Percentiles rank a stretch among this genome's conserved stretches.
These are phyloP conservation scores for Catharanthus roseus DNA, from an alignment of 257 asterid genomes.

Conservation along the genomic window DNA sequence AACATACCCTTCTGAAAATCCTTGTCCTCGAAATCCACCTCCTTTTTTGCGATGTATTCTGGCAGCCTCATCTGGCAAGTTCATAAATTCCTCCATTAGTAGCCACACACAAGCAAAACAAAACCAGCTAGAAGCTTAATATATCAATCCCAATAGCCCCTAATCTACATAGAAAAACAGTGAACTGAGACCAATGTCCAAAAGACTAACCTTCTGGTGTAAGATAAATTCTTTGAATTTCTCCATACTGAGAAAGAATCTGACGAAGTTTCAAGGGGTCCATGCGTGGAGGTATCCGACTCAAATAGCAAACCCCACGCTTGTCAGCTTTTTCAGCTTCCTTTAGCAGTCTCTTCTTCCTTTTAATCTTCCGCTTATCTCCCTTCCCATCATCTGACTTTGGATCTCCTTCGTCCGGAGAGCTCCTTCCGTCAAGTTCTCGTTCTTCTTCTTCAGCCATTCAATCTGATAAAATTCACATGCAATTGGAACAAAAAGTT, in stretches of 20 bases:
- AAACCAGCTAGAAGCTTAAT: neutral
- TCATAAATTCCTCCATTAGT: neutral
- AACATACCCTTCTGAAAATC: constrained; percentile 80
- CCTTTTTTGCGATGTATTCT: constrained; percentile 54
- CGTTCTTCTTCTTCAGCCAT: constrained; percentile 57
- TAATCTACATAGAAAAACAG: neutral
- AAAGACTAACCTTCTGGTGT: constrained; percentile 58
- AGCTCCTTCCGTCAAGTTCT: constrained; percentile 19
- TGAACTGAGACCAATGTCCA: neutral
- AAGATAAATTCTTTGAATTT: constrained; percentile 73
- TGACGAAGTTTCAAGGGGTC: constrained; percentile 70
- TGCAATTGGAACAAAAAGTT: neutral
- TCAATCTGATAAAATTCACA: neutral
- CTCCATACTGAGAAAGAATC: constrained; percentile 64
- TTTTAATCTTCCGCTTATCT: constrained; percentile 32
- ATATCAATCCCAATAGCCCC: too few species aligned
- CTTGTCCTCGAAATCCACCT: constrained; percentile 78
- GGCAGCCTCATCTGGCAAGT: constrained; percentile 45
- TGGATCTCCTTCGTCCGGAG: constrained; percentile 18
- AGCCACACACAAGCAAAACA: constrained; percentile 2
- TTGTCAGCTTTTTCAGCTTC: constrained; percentile 52
- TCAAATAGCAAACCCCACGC: constrained; percentile 79
- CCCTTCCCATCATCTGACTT: constrained; percentile 21
- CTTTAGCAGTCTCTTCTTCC: constrained; percentile 37
- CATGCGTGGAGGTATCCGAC: constrained; percentile 90